Evolutionary conservation across 768 basidiomycete species (phyloP).

Genomic region (Podaxis carcinomalis): DNA sequence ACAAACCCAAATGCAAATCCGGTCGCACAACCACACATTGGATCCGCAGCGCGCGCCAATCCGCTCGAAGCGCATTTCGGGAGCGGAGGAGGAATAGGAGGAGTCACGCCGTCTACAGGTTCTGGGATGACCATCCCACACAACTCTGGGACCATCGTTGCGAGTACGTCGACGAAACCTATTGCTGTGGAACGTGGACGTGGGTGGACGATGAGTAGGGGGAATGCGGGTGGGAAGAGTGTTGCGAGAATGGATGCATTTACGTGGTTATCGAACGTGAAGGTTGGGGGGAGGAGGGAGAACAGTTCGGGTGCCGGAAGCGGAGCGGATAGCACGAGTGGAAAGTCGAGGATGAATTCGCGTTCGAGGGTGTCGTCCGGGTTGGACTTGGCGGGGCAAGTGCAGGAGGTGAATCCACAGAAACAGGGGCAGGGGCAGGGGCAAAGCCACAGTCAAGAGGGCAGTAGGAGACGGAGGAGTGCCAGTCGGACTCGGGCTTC

Average conservation of each 20-base stretch:
- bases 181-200: constrained; percentile 5
- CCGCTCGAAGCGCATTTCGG: constrained; percentile 1
- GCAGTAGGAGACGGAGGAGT: constrained; percentile 36
- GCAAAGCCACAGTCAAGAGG: constrained; percentile 15
- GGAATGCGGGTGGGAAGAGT: constrained; percentile 45
- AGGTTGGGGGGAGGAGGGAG: constrained; percentile 50
- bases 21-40: constrained; percentile 22
- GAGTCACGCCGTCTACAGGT: neutral
- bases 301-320: constrained; percentile 55
- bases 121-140: constrained; percentile 1
- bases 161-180: neutral
- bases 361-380: constrained; percentile 10
- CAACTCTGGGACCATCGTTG: neutral
- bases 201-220: constrained; percentile 44
- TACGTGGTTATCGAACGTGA: constrained; percentile 72
- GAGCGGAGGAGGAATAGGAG: no score
- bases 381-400: constrained; percentile 3
- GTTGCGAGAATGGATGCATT: constrained; percentile 57
- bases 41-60: constrained; percentile 17
- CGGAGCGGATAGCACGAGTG: constrained; percentile 42
- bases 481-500: constrained; percentile 35
- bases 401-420: neutral
- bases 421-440: constrained; percentile 4
- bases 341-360: constrained; percentile 33
- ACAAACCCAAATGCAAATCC: constrained; percentile 20